phyloP scores from a whole-genome alignment of 345 rosid genomes.

The Citrus cavaleriei region DNA sequence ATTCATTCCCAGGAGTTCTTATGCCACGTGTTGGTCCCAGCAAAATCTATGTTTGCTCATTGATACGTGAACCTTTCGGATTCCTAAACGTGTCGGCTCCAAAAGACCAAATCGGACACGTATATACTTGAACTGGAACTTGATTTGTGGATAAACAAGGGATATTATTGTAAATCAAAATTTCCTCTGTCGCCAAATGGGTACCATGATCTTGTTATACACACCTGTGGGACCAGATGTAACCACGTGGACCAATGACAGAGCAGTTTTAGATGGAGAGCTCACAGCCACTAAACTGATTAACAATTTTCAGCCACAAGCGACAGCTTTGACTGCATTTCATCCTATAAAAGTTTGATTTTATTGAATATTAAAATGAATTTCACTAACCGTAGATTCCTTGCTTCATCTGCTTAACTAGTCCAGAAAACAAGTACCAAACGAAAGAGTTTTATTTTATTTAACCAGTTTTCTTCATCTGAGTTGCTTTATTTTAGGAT shows the following conservation, averaged over 20 bases:
- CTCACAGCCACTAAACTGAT: slow-evolving; percentile 35
- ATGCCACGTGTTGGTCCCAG: background rate
- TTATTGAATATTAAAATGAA: background rate
- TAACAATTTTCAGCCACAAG: slow-evolving; percentile 40
- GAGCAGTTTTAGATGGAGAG: slow-evolving; percentile 40
- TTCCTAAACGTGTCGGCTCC: background rate
- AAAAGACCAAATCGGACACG: slow-evolving; percentile 1
- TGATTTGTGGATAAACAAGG: background rate
- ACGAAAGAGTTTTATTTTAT: background rate
- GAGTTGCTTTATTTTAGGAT: slow-evolving; percentile 6
- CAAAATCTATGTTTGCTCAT: background rate
- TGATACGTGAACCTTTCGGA: background rate
- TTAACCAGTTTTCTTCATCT: background rate
- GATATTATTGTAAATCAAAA: background rate
- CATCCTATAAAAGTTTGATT: background rate
- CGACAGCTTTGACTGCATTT: background rate
- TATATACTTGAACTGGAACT: background rate
- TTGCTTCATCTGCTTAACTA: background rate
- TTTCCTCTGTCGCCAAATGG: background rate
- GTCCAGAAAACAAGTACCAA: background rate
- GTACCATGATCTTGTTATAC: background rate
- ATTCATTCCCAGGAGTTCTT: background rate
- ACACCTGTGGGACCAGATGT: background rate
- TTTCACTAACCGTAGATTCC: slow-evolving; percentile 8
- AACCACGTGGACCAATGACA: slow-evolving; percentile 26